A percentile compares a stretch with the other conserved stretches of the same genome.
phyloP scores from a whole-genome alignment of 2,329 filamentous ascomycete genomes.

The Hymenoscyphus fraxineus region DNA sequence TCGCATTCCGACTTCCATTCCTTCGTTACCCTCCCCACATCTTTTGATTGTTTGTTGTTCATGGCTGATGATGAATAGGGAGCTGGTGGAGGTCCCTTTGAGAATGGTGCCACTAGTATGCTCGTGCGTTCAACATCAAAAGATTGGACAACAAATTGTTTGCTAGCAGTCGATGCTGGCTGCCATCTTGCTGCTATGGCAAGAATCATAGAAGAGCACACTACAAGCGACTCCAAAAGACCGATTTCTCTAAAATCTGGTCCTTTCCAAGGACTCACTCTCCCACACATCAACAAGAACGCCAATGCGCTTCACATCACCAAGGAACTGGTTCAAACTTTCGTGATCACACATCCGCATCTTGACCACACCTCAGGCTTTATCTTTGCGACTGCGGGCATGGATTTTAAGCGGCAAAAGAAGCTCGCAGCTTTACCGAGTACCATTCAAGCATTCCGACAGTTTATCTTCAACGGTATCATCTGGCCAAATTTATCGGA shows the following conservation, averaged over 20 bases:
- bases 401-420: slow-evolving; percentile 78
- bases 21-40: background rate
- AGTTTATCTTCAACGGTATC: slow-evolving; percentile 93
- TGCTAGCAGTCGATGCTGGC: slow-evolving; percentile 91
- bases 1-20: background rate
- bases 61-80: slow-evolving; percentile 49
- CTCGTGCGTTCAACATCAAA: slow-evolving; percentile 78
- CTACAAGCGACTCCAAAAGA: slow-evolving; percentile 37
- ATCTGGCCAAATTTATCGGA: slow-evolving; percentile 98
- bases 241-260: slow-evolving; percentile 58
- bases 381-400: slow-evolving; percentile 86
- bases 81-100: slow-evolving; percentile 81
- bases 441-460: slow-evolving; percentile 89
- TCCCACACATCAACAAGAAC: slow-evolving; percentile 62
- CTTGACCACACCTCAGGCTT: slow-evolving; percentile 90
- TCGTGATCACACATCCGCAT: slow-evolving; percentile 95
- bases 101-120: slow-evolving; percentile 86
- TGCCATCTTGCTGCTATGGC: slow-evolving; percentile 83
- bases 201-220: slow-evolving; percentile 55
- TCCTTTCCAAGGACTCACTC: slow-evolving; percentile 74
- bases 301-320: slow-evolving; percentile 82
- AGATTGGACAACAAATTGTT: slow-evolving; percentile 75
- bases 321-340: slow-evolving; percentile 75
- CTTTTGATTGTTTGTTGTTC: slow-evolving; percentile 8
- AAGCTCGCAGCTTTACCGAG: slow-evolving; percentile 79